These are phyloP conservation scores for Fistulinella cinereoalba DNA, from an alignment of 1,284 basidiomycete genomes.

Conservation along the genomic window DNA sequence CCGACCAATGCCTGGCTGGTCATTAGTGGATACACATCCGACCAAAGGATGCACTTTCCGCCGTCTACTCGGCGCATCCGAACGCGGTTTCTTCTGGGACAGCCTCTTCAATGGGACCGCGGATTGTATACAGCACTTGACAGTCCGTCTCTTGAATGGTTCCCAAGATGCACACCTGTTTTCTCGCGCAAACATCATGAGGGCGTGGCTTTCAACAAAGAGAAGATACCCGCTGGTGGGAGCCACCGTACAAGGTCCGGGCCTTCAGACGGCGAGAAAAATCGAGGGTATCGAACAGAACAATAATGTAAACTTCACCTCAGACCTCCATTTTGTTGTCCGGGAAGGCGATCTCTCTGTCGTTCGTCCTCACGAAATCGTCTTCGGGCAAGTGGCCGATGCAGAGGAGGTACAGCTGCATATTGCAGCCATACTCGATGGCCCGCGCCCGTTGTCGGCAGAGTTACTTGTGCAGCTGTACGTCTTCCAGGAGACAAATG, in stretches of 20 bases:
- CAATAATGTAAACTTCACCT: background rate
- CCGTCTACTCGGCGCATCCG: constrained; percentile 13
- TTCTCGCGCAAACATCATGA: constrained; percentile 13
- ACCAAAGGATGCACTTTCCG: constrained; percentile 15
- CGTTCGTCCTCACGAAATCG: constrained; percentile 8
- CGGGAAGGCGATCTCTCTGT: constrained; percentile 15
- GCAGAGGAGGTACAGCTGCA: constrained; percentile 10
- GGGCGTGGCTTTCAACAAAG: constrained; percentile 21
- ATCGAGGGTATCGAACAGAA: background rate
- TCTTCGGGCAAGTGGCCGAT: constrained; percentile 6
- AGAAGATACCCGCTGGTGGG: constrained; percentile 20
- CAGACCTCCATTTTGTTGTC: constrained; percentile 16
- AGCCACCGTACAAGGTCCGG: constrained; percentile 6
- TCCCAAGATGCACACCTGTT: constrained; percentile 11
- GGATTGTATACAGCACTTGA: constrained; percentile 12
- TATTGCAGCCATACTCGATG: constrained; percentile 4
- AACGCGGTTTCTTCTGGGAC: constrained; percentile 15
- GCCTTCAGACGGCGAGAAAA: background rate
- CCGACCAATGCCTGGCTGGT: constrained; percentile 16
- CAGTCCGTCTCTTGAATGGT: constrained; percentile 9
- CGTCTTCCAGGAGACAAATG: constrained; percentile 8
- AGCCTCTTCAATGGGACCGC: constrained; percentile 17
- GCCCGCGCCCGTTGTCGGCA: constrained; percentile 20
- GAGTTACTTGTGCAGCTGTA: constrained; percentile 16
- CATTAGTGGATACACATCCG: constrained; percentile 3